Evolutionary conservation across 2,329 filamentous ascomycete genomes (phyloP).

Genomic region (Mollisiaceae sp.): DNA sequence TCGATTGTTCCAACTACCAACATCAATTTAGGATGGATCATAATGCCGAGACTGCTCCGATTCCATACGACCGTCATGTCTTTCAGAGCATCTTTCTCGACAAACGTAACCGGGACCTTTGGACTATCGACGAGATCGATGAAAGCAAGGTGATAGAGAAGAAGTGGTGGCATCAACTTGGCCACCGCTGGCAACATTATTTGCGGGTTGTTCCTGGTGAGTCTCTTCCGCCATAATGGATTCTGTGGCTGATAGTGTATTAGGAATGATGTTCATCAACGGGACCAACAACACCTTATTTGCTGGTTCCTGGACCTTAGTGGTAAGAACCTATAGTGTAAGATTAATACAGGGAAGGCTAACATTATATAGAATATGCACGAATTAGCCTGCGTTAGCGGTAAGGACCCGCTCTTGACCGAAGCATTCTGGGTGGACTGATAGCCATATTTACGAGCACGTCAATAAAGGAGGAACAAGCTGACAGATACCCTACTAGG

Average conservation of each 20-base stretch:
- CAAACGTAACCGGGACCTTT: slow-evolving; percentile 59
- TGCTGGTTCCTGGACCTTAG: slow-evolving; percentile 40
- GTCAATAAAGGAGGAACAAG: background rate
- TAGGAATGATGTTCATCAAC: slow-evolving; percentile 73
- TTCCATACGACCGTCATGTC: slow-evolving; percentile 58
- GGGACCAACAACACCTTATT: slow-evolving; percentile 61
- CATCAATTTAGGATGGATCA: slow-evolving; percentile 63
- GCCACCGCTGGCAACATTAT: slow-evolving; percentile 65
- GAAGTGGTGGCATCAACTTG: slow-evolving; percentile 71
- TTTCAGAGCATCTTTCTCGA: slow-evolving; percentile 74
- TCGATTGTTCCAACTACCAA: slow-evolving; percentile 79
- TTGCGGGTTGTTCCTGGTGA: slow-evolving; percentile 62
- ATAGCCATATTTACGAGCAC: background rate
- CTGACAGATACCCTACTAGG: slow-evolving; percentile 48
- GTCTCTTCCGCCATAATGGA: background rate
- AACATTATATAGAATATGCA: slow-evolving; percentile 60
- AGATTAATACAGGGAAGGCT: slow-evolving; percentile 12
- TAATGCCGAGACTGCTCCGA: slow-evolving; percentile 35
- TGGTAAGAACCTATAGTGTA: slow-evolving; percentile 29
- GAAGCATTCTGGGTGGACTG: background rate
- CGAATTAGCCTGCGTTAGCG: slow-evolving; percentile 69
- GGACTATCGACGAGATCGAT: slow-evolving; percentile 65
- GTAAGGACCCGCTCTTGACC: slow-evolving; percentile 1
- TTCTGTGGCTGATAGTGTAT: slow-evolving; percentile 1
- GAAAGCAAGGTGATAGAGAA: slow-evolving; percentile 63